Evolutionary conservation across 306 rosid genomes (phyloP).

Genomic region (Acacia acuminata): DNA sequence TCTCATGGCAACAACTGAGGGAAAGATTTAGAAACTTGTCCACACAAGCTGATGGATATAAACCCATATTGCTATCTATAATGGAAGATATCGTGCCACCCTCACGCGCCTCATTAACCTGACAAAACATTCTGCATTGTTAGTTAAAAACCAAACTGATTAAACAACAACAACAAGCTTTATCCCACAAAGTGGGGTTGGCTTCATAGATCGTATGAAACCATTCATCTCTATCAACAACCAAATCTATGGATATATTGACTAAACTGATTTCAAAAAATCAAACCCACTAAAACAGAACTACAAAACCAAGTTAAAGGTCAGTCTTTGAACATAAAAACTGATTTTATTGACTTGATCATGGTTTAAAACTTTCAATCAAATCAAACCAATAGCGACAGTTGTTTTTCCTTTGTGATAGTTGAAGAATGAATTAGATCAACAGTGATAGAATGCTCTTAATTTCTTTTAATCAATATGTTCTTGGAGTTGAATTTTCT

Average conservation of each 20-base stretch:
- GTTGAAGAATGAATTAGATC: no score
- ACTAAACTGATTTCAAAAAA: background rate
- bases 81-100: conserved; percentile 50
- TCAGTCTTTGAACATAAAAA: background rate
- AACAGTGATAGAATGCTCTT: no score
- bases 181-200: no score
- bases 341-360: background rate
- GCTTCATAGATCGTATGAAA: no score
- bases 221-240: no score
- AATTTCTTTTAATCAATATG: background rate
- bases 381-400: background rate
- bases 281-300: background rate
- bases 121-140: conserved; percentile 20
- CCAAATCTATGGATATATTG: no score
- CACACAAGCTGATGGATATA: conserved; percentile 51
- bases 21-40: conserved; percentile 58
- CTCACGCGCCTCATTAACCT: conserved; percentile 61
- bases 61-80: conserved; percentile 62
- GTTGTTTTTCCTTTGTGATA: no score
- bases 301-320: background rate
- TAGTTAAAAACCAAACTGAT: background rate
- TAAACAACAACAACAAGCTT: background rate
- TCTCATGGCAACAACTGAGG: conserved; percentile 69
- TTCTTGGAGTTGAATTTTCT: background rate
- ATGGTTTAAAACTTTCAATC: background rate